Evolutionary conservation across 2,329 filamentous ascomycete species (phyloP), one percentile per base, ranked within the genome.

Genomic region (Akanthomyces dipterigenus): DNA sequence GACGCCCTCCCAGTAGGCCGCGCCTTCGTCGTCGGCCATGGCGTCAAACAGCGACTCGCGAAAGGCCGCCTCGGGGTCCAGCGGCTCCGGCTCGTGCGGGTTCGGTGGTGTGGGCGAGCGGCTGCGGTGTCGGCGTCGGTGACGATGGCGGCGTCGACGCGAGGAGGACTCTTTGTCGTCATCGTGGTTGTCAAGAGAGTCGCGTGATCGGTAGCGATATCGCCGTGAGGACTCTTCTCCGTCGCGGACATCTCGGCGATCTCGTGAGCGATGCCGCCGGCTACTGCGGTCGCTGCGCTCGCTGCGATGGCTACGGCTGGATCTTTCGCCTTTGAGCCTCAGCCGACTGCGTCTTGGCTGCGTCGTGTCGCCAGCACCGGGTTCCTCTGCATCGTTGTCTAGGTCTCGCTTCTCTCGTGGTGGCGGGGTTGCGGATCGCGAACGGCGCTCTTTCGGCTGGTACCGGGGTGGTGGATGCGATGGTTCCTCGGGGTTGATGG

Each of bases 1-100:
- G n/a, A 99, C 90, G 18, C 86, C 85, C 73, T 97, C 89, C 95
- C 95, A 99, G 77, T 95, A 99, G 8, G 87, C 84, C 2, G 95
- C 95, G 51, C 93, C 95, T 76, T 99, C 95, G 71, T 98, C 93
- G 74, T 99, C 95, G 42, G 92, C 93, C 75, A 99, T 88, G 36
- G 95, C 95, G 73, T 99, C 95, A 76, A 98, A 98, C 5, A 99
- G 86, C 0, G 92, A 96, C 73, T 96, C 91, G 34, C 91, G 88
- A 73, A 99, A 99, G 1, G 93, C 91, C 0, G 82, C 79, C 45
- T 91, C 87, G 0, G 90, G 82, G 66, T 89, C 84, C 18, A 90
- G 77, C 0, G 77, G 72, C 2, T 75, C 74, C 3, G 75, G 73
- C 0, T 77, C 77, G 66, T 78, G 73, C 0, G 80, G 80, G 63